Base-by-base conservation (phyloP, 2,329 filamentous ascomycete species). In the Aspergillus pseudonomiae region DNA sequence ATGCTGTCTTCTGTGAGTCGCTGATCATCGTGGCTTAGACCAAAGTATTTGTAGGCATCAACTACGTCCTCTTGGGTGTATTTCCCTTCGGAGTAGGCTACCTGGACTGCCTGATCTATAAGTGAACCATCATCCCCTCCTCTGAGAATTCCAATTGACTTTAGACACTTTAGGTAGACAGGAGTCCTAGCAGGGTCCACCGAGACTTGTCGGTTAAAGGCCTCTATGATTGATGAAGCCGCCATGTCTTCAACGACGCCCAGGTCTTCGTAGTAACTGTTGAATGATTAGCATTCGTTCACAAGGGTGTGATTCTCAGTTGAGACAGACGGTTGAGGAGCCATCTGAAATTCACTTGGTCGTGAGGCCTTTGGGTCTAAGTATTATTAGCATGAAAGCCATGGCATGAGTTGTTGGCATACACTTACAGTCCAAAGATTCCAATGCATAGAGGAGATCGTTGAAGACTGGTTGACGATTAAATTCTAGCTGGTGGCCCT, bases 131-230 rank as follows among this genome's bases (percentile, higher is more conserved):
- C 77, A 53, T 74, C 65, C 1, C 74, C 73, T 30, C 70, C 73
- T 59, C 88, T 81, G 21, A 85, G 82, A 28, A 79, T 78, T 19
- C 85, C 85, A 59, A 92, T 84, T 54, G 83, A 80, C 67, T 85
- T 82, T n/a, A 92, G 79, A 69, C 86, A 89, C 74, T 89, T 85
- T 64, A 91, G 83, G 73, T 91, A 91, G 71, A 87, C 86, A 2
- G 87, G 77, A 21, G 79, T 78, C 64, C 86, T 85, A 24, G 70
- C 66, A 24, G 83, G 81, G 72, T 91, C 87, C 57, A 82, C 83
- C 10, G 78, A 73, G 28, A 82, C 78, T 76, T 92, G 89, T 39
- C 85, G 81, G 28, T 86, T 80, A 71, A 87, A 91, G 4, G 88
- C 86, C 73, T 88, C 90, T 32, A 83, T 77, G 21, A 92, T 77